Base-by-base conservation (phyloP, 2,329 filamentous ascomycete species). In the Penicillium glabrum region DNA sequence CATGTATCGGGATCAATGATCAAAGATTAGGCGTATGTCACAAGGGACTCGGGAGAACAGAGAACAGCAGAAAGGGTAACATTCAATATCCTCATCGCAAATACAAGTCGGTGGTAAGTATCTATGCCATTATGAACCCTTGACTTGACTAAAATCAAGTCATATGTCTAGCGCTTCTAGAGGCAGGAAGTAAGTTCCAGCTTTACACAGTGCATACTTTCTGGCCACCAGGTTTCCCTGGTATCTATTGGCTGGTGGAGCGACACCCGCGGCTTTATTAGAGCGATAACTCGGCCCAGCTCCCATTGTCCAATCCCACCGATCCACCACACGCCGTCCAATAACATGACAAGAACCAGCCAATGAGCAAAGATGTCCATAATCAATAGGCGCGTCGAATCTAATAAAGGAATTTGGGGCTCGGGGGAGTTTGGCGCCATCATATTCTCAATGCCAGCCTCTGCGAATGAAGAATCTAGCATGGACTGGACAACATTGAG, bases 301-400 rank as follows among this genome's bases (percentile, higher is more conserved):
- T 69, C 64, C 64, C 67, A 68, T 14, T 61, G 41, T 21, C 67
- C 67, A 53, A 70, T 70, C 24, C 60, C 64, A 19, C 58, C 53
- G 47, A 73, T 66, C 72, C 72, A 74, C 72, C 72, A 75, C 37
- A 74, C 63, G n/a, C 67, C 64, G 29, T 67, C 66, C 27, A 72
- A 46, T 35, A 69, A 57, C 52, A 68, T 65, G 14, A 74, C 61
- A 14, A 74, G 54, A 1, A 71, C 67, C 56, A 73, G 66, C 65
- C 69, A 75, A 60, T 74, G 68, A 1, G 72, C 67, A 46, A 68
- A 68, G 6, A 68, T 66, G 9, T 69, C 66, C 51, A 69, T 48
- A 3, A 62, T 65, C 7, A 66, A 53, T 14, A 62, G 46, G 48
- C 64, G 58, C 6, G 56, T 53, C 45, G 49, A 33, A 37, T 47